Evolutionary conservation across 176 grass and related monocot species (phyloP), one percentile per base, ranked within the genome.

Genomic region (Carex myosuroides): DNA sequence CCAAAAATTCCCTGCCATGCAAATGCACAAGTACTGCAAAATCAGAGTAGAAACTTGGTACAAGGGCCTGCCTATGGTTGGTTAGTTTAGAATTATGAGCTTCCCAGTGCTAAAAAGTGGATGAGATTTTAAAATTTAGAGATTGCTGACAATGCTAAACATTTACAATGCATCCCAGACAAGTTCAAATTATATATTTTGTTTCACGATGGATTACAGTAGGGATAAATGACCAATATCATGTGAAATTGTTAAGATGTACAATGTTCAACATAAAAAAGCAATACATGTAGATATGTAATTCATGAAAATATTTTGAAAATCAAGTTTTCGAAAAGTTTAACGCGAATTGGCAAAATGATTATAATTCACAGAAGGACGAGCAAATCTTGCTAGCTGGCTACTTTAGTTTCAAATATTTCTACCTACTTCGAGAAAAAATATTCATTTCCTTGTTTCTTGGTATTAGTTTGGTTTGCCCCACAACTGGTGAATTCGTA

Each of bases 1-100:
- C 86, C 90, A 59, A 92, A 3, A 48, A 95, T 72, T 41, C 91
- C 88, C 95, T 94, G 88, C 22, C 46, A 84, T 58, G 58, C 70
- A 83, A 21, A 85, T 48, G 81, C 30, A 58, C 10, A 79, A 22
- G 35, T n/a, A 18, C 33, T 4, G 20, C 11, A 82, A 77, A 44
- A 80, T 50, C 44, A 89, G 16, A 24, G 13, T 63, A 39, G n/a
- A 71, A 20, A 50, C 2, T 50, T 11, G 46, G 46, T 62, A 13
- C 60, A 6, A 5, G 53, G 8, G 41, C 22, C 39, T 5, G 13
- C 42, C 20, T 44, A 8, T 42, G 12, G 62, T 64, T 64, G 22
- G 9, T 64, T 64, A 32, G 2, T 22, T 29, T 22, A 60, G 18
- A 60, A 60, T 60, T 30, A 64, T 64, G 26, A 64, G 24, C 4